Conservation (phyloP, 805 yeast genomes). For the Lachancea nothofagi region DNA sequence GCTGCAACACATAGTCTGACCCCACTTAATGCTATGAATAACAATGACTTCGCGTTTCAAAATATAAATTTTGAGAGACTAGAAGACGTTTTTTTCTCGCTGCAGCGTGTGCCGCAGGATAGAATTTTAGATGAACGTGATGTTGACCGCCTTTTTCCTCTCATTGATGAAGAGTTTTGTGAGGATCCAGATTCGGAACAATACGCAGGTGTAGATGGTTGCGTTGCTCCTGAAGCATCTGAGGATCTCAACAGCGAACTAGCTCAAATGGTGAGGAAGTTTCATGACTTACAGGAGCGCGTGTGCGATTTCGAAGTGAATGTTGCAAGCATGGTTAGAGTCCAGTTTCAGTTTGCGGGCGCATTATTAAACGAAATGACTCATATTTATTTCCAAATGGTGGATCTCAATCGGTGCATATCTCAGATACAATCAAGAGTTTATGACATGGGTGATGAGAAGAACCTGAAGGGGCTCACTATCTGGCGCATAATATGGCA, state of each 20-base stretch:
- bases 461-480: slow-evolving; percentile 24
- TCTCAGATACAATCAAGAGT: slow-evolving; percentile 25
- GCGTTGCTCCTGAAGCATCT: slow-evolving; percentile 30
- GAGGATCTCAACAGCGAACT: slow-evolving; percentile 27
- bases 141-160: slow-evolving; percentile 17
- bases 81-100: slow-evolving; percentile 27
- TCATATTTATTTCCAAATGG: slow-evolving; percentile 29
- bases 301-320: slow-evolving; percentile 34
- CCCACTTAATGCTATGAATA: slow-evolving; percentile 26
- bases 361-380: slow-evolving; percentile 33
- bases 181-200: slow-evolving; percentile 31
- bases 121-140: slow-evolving; percentile 19
- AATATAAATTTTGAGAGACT: slow-evolving; percentile 30
- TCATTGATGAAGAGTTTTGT: slow-evolving; percentile 28
- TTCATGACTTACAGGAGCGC: slow-evolving; percentile 30
- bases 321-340: slow-evolving; percentile 34
- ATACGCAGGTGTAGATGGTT: slow-evolving; percentile 25
- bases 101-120: slow-evolving; percentile 10
- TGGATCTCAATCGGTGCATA: slow-evolving; percentile 30
- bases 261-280: slow-evolving; percentile 29
- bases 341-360: slow-evolving; percentile 34
- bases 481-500: slow-evolving; percentile 29
- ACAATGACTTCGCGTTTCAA: slow-evolving; percentile 28
- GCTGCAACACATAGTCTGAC: slow-evolving; percentile 31
- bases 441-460: slow-evolving; percentile 15